Percentiles rank a stretch among this genome's conserved stretches.
Evolutionary conservation across 805 yeast genomes (phyloP).

Genomic region (Deakozyma indianensis): DNA sequence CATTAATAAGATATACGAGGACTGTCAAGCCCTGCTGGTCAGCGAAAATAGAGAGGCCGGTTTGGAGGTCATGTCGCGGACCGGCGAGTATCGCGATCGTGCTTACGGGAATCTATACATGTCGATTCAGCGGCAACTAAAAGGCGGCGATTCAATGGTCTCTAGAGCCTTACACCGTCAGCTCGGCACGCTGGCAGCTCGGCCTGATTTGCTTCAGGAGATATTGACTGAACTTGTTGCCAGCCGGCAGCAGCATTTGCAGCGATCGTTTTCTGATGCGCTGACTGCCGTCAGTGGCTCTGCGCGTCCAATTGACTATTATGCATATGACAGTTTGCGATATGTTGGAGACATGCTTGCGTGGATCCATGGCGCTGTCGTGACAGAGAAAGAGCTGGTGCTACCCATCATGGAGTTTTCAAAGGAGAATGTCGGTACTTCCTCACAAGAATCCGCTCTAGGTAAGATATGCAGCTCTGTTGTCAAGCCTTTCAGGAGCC

Average conservation of each 20-base stretch:
- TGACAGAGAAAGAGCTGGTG: conserved; percentile 67
- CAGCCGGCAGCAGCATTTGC: neutral
- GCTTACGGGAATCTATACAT: conserved; percentile 38
- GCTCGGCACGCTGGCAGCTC: neutral
- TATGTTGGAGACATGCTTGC: conserved; percentile 80
- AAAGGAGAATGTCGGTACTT: conserved; percentile 10
- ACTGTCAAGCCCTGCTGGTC: conserved; percentile 55
- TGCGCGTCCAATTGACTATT: conserved; percentile 40
- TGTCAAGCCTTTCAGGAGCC: conserved; percentile 41
- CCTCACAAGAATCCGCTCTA: conserved; percentile 15
- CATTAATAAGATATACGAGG: conserved; percentile 46
- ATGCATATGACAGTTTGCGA: conserved; percentile 67
- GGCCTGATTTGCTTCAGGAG: neutral
- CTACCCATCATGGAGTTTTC: conserved; percentile 37
- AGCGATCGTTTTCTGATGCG: conserved; percentile 31
- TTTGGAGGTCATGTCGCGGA: conserved; percentile 44
- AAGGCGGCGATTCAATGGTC: conserved; percentile 1
- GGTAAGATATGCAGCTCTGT: conserved; percentile 37
- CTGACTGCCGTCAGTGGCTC: conserved; percentile 14
- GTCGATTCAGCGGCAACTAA: conserved; percentile 20
- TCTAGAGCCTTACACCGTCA: neutral
- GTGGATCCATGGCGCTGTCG: conserved; percentile 65
- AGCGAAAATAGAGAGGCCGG: conserved; percentile 11
- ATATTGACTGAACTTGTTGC: neutral
- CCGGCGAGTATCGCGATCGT: conserved; percentile 33